Evolutionary conservation across 768 basidiomycete genomes (phyloP).

Genomic region (Leccinum truebloodii): DNA sequence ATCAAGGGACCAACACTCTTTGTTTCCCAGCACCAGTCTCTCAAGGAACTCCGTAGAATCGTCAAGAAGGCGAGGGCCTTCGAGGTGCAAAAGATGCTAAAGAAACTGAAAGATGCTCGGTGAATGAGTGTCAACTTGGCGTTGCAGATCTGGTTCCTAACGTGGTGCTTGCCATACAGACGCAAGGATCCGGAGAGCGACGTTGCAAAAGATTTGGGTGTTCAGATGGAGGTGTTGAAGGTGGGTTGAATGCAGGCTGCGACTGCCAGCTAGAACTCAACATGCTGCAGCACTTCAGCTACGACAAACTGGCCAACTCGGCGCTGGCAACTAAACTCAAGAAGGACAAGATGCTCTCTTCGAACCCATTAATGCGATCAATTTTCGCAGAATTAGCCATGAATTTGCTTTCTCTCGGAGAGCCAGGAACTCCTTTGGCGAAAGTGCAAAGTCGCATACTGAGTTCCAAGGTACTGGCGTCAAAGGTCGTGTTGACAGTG

Average conservation of each 20-base stretch:
- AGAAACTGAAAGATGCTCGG: slow-evolving; percentile 74
- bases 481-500: slow-evolving; percentile 53
- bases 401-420: slow-evolving; percentile 35
- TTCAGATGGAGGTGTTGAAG: slow-evolving; percentile 64
- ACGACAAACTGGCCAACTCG: slow-evolving; percentile 58
- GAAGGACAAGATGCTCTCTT: slow-evolving; percentile 64
- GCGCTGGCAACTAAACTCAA: slow-evolving; percentile 73
- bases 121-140: slow-evolving; percentile 31
- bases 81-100: slow-evolving; percentile 81
- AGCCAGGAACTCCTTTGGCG: slow-evolving; percentile 44
- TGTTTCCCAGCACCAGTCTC: slow-evolving; percentile 63
- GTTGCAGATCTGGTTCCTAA: slow-evolving; percentile 1
- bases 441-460: slow-evolving; percentile 74
- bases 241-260: slow-evolving; percentile 38
- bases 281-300: slow-evolving; percentile 50
- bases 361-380: slow-evolving; percentile 49
- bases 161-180: slow-evolving; percentile 21
- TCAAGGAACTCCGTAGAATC: slow-evolving; percentile 71
- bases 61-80: slow-evolving; percentile 81
- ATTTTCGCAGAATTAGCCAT: slow-evolving; percentile 46
- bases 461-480: slow-evolving; percentile 74
- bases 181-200: slow-evolving; percentile 39
- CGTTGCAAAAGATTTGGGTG: slow-evolving; percentile 52
- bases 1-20: slow-evolving; percentile 11
- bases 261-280: not conserved